Evolutionary conservation across 164 flowering plant genomes (phyloP).

Genomic region (Litsea cubeba): DNA sequence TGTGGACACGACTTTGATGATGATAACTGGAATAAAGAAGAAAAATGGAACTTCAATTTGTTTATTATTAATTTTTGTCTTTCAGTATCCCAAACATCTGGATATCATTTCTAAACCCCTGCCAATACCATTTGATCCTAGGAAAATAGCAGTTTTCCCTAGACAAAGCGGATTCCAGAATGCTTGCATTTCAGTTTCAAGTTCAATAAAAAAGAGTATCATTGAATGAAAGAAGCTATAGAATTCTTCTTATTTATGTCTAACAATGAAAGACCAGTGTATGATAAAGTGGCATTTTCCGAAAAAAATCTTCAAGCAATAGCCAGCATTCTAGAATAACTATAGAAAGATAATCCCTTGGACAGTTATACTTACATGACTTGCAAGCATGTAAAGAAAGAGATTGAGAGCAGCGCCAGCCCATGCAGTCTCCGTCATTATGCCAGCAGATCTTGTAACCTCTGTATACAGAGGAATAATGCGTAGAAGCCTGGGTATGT

Average conservation of each 20-base stretch:
- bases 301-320: background rate
- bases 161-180: no score
- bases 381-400: conserved; percentile 96
- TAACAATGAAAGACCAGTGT: no score
- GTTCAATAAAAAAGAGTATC: no score
- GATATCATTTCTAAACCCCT: background rate
- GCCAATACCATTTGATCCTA: background rate
- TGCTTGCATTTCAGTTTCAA: no score
- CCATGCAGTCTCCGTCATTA: conserved; percentile 93
- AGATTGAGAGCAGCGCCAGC: conserved; percentile 94
- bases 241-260: no score
- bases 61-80: background rate
- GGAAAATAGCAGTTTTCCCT: no score
- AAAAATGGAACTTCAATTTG: background rate
- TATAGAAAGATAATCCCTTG: background rate
- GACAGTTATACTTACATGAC: conserved; percentile 68
- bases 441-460: conserved; percentile 81
- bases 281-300: no score
- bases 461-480: conserved; percentile 69
- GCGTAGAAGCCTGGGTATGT: conserved; percentile 70
- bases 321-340: no score
- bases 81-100: background rate
- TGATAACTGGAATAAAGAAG: background rate
- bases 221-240: no score
- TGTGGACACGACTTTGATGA: no score